Percentiles rank a stretch among this genome's conserved stretches.
These are phyloP conservation scores for Blepharisma stoltei DNA, from an alignment of 73 alveolate genomes.

Conservation along the genomic window DNA sequence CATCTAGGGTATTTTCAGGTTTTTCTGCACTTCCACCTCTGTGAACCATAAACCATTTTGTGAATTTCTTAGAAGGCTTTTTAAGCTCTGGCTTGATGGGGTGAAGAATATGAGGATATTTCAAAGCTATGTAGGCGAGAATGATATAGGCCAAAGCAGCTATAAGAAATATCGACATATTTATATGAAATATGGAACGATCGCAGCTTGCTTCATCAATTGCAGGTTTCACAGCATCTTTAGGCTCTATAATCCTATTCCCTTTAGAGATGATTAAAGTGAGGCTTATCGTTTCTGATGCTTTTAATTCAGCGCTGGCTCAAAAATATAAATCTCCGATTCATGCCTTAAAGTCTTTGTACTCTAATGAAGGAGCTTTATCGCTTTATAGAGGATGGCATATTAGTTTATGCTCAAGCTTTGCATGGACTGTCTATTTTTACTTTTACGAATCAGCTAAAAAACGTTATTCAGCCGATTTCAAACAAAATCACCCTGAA, in stretches of 20 bases:
- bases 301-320: neutral
- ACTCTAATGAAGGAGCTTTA: constrained; percentile 1
- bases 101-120: too few species aligned
- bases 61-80: too few species aligned
- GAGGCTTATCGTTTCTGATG: constrained; percentile 8
- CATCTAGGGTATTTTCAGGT: constrained; percentile 24
- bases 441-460: constrained; percentile 16
- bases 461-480: neutral
- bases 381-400: constrained; percentile 26
- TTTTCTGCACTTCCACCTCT: constrained; percentile 20
- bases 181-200: neutral
- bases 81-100: too few species aligned
- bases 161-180: too few species aligned
- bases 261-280: constrained; percentile 15
- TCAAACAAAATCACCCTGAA: neutral
- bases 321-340: neutral
- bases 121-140: too few species aligned
- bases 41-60: neutral
- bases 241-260: neutral
- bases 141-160: too few species aligned
- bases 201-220: constrained; percentile 4
- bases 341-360: neutral
- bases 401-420: neutral
- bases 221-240: constrained; percentile 5
- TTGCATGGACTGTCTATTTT: constrained; percentile 20